A percentile compares a stretch with the other conserved stretches of the same genome.
Evolutionary conservation across 2,329 filamentous ascomycete species (phyloP).

Genomic region (Knoxdaviesia capensis): DNA sequence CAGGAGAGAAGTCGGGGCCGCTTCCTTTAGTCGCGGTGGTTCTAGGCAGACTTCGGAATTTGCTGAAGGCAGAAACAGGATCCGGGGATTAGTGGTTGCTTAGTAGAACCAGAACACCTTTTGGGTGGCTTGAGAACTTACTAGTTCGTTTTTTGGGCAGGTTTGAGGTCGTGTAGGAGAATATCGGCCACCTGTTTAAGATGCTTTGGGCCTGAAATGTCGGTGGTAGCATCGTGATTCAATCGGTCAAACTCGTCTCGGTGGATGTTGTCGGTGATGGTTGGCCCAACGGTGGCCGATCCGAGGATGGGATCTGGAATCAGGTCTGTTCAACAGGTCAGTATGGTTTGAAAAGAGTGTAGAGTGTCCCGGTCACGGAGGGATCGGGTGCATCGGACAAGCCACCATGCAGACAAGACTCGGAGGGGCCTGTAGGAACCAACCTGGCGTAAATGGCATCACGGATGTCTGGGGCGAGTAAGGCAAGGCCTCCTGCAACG

Average conservation of each 20-base stretch:
- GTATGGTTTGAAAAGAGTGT: background rate
- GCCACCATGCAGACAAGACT: too few species aligned
- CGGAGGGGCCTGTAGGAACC: background rate
- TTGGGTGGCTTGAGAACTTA: conserved; percentile 15
- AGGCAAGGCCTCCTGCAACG: conserved; percentile 58
- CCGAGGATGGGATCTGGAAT: conserved; percentile 45
- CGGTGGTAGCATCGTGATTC: conserved; percentile 45
- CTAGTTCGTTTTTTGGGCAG: conserved; percentile 51
- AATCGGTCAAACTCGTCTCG: conserved; percentile 42
- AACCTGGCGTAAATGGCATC: conserved; percentile 58
- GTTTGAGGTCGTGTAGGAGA: conserved; percentile 52
- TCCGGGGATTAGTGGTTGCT: conserved; percentile 8
- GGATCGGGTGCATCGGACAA: too few species aligned
- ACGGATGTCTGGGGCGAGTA: conserved; percentile 68
- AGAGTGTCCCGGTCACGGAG: conserved; percentile 6
- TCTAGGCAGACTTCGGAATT: conserved; percentile 22
- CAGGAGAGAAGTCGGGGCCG: conserved; percentile 7
- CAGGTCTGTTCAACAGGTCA: conserved; percentile 27
- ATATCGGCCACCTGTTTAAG: conserved; percentile 55
- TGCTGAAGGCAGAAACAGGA: conserved; percentile 16
- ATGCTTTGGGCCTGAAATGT: conserved; percentile 38
- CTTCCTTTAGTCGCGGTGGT: conserved; percentile 3
- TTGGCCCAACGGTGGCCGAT: conserved; percentile 29
- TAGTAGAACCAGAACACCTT: background rate
- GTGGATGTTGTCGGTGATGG: conserved; percentile 29